Percentiles rank a stretch among this genome's conserved stretches.
Evolutionary conservation across 2,329 filamentous ascomycete genomes (phyloP).

Genomic region (Aspergillus pseudonomiae): DNA sequence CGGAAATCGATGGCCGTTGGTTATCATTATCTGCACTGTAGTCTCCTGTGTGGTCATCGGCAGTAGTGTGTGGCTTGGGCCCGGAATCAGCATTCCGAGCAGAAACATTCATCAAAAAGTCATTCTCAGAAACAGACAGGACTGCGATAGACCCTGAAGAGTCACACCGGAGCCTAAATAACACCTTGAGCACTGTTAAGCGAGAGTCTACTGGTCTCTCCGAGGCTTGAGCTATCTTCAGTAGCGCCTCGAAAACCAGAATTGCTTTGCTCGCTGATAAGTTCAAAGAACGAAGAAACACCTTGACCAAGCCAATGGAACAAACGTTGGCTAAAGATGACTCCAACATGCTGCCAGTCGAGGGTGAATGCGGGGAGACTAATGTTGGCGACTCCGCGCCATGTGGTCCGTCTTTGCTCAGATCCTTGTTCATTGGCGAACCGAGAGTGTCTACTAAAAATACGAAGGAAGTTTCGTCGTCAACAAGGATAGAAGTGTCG

Average conservation of each 20-base stretch:
- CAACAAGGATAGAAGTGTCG: conserved; percentile 33
- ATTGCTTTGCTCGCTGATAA: conserved; percentile 66
- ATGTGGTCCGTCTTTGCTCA: conserved; percentile 31
- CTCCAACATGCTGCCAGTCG: conserved; percentile 34
- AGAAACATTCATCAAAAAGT: conserved; percentile 71
- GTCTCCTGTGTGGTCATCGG: conserved; percentile 45
- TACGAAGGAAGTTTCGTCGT: conserved; percentile 37
- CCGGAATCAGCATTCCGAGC: conserved; percentile 63
- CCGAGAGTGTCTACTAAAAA: conserved; percentile 37
- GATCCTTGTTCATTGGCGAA: conserved; percentile 40
- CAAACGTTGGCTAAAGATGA: conserved; percentile 62
- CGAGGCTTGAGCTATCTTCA: conserved; percentile 64
- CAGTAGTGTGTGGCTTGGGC: conserved; percentile 43
- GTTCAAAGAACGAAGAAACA: conserved; percentile 76
- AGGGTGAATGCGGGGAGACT: conserved; percentile 33
- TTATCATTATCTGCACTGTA: conserved; percentile 43
- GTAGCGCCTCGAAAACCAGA: conserved; percentile 63
- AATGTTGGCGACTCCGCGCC: conserved; percentile 46
- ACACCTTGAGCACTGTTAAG: conserved; percentile 72
- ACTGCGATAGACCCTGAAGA: conserved; percentile 77
- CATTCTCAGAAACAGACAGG: conserved; percentile 69
- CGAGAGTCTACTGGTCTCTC: conserved; percentile 69
- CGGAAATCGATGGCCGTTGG: conserved; percentile 26
- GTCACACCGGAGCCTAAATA: conserved; percentile 83
- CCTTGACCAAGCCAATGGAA: conserved; percentile 69